phyloP scores from a whole-genome alignment of 1,284 basidiomycete genomes.

The Ceratobasidium sp. region DNA sequence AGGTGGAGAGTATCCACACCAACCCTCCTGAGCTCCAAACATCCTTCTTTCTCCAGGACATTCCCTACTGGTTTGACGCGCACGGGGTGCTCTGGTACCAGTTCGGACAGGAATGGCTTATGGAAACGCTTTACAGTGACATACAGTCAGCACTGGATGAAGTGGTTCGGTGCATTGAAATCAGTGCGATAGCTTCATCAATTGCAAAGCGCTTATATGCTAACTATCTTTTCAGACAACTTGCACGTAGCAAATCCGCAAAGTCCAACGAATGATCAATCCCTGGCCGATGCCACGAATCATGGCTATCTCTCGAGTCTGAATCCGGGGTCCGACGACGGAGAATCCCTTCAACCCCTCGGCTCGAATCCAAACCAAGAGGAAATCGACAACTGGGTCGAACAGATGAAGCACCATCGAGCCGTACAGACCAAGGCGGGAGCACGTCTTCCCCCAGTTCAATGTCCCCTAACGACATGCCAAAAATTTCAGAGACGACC shows the following conservation, averaged over 20 bases:
- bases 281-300: neutral
- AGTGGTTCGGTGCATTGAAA: neutral
- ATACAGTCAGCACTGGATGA: neutral
- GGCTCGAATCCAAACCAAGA: neutral
- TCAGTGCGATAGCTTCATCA: neutral
- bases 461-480: constrained; percentile 9
- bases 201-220: neutral
- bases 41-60: neutral
- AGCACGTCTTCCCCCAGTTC: constrained; percentile 10
- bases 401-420: constrained; percentile 15
- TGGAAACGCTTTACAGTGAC: neutral
- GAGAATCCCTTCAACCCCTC: constrained; percentile 17
- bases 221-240: neutral
- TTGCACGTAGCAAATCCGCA: neutral
- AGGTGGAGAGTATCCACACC: neutral
- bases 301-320: neutral
- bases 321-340: neutral
- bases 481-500: constrained; percentile 26
- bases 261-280: neutral
- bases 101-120: neutral
- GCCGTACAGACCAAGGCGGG: constrained; percentile 1
- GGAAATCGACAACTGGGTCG: constrained; percentile 20
- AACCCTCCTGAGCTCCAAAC: constrained; percentile 11
- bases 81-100: constrained; percentile 9
- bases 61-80: constrained; percentile 25